A percentile compares a stretch with the other conserved stretches of the same genome.
Conservation (phyloP, 1,284 basidiomycete species). For the Vanrija sp. region DNA sequence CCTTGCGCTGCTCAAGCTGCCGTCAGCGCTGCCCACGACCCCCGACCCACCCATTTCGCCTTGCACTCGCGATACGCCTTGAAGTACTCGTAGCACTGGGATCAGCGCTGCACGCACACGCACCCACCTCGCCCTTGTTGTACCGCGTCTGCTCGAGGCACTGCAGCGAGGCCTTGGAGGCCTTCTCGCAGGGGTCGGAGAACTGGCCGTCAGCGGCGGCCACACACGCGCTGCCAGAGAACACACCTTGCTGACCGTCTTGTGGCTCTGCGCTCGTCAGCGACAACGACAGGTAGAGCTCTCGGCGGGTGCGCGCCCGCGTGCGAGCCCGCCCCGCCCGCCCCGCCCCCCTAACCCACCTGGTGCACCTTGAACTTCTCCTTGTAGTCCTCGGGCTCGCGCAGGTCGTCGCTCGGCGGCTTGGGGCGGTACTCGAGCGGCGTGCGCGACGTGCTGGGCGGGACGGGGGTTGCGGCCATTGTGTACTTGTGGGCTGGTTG, state of each 20-base stretch:
- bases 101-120: not conserved
- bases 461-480: conserved; percentile 43
- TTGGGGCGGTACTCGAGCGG: conserved; percentile 29
- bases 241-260: conserved; percentile 31
- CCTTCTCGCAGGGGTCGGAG: conserved; percentile 45
- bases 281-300: too few species aligned
- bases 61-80: conserved; percentile 48
- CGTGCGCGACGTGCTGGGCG: conserved; percentile 38
- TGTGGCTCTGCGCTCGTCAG: not conserved
- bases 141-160: conserved; percentile 48
- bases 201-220: conserved; percentile 24
- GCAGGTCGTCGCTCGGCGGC: conserved; percentile 32
- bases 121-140: conserved; percentile 45
- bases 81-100: conserved; percentile 47
- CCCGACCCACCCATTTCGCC: conserved; percentile 41
- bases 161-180: conserved; percentile 43
- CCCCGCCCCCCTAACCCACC: too few species aligned
- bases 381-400: conserved; percentile 45
- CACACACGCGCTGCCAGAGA: not conserved
- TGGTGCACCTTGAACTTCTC: conserved; percentile 36
- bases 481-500: not conserved
- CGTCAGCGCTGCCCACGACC: not conserved
- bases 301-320: too few species aligned
- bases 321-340: not conserved
- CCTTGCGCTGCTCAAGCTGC: conserved; percentile 9